These are phyloP conservation scores for Komagataella pastoris DNA, from an alignment of 805 yeast genomes.

Conservation along the genomic window DNA sequence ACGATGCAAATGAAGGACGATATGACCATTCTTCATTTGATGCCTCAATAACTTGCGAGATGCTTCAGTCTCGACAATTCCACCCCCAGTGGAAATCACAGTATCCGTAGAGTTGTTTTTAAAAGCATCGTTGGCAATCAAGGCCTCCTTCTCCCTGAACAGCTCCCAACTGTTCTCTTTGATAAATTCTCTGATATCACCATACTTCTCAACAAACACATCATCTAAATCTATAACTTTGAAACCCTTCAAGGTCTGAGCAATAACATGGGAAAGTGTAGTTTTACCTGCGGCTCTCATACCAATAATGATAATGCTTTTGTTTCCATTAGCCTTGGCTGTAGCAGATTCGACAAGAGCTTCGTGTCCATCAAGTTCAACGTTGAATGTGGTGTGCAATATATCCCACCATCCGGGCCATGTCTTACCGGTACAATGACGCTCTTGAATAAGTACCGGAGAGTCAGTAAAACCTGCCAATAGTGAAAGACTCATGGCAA, in stretches of 20 bases:
- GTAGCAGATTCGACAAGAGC: constrained; percentile 7
- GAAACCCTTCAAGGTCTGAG: constrained; percentile 47
- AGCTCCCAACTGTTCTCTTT: constrained; percentile 73
- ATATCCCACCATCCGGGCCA: constrained; percentile 99
- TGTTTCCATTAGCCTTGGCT: constrained; percentile 23
- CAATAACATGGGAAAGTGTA: constrained; percentile 70
- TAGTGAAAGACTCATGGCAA: constrained; percentile 93
- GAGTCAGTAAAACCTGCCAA: constrained; percentile 54
- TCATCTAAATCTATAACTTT: constrained; percentile 66
- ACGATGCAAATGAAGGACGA: constrained; percentile 85
- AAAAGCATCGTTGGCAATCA: constrained; percentile 38
- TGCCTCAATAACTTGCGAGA: constrained; percentile 51
- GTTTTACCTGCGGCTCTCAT: constrained; percentile 98
- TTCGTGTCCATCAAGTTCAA: constrained; percentile 61
- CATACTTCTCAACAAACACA: constrained; percentile 42
- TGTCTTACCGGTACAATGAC: constrained; percentile 91
- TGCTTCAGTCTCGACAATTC: constrained; percentile 68
- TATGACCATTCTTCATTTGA: constrained; percentile 25
- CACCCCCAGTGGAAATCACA: constrained; percentile 93
- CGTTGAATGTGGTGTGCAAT: constrained; percentile 55
- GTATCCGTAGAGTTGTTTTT: constrained; percentile 28
- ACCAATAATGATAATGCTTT: constrained; percentile 73
- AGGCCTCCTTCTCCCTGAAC: constrained; percentile 59
- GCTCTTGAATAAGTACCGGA: constrained; percentile 66
- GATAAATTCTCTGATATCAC: constrained; percentile 48